These are phyloP conservation scores for Bipolaris oryzae DNA, from an alignment of 2,329 filamentous ascomycete genomes.

Conservation along the genomic window DNA sequence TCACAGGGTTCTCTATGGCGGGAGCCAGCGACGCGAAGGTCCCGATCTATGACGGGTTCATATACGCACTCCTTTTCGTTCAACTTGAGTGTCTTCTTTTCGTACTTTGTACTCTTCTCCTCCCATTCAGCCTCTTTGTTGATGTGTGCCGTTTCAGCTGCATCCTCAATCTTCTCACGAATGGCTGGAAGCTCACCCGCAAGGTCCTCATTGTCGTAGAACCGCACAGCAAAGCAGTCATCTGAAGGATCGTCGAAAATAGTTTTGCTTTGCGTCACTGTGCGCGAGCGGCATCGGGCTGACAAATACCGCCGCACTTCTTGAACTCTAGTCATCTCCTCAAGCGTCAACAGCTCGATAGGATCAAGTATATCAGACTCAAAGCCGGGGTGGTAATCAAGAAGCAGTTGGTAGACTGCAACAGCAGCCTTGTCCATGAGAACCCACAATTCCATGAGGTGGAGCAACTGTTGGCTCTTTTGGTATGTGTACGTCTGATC, in stretches of 20 bases:
- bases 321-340: conserved; percentile 60
- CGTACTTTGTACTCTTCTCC: conserved; percentile 27
- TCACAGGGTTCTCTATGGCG: conserved; percentile 46
- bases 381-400: conserved; percentile 60
- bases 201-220: conserved; percentile 46
- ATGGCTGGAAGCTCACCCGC: conserved; percentile 37
- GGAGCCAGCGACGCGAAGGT: neutral
- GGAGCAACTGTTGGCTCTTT: conserved; percentile 60
- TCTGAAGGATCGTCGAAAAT: conserved; percentile 56
- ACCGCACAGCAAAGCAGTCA: conserved; percentile 57
- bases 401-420: conserved; percentile 55
- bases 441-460: conserved; percentile 64
- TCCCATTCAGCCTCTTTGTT: conserved; percentile 52
- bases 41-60: conserved; percentile 28
- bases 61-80: conserved; percentile 39
- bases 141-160: conserved; percentile 32
- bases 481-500: conserved; percentile 51
- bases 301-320: conserved; percentile 58
- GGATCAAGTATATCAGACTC: conserved; percentile 58
- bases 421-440: conserved; percentile 59
- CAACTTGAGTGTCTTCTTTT: conserved; percentile 33
- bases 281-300: conserved; percentile 38
- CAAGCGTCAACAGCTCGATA: conserved; percentile 56
- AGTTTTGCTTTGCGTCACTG: conserved; percentile 33
- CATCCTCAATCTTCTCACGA: conserved; percentile 43